Evolutionary conservation across 2,329 filamentous ascomycete genomes (phyloP), one percentile per base, ranked within the genome.

Genomic region (Aspergillus sp.): DNA sequence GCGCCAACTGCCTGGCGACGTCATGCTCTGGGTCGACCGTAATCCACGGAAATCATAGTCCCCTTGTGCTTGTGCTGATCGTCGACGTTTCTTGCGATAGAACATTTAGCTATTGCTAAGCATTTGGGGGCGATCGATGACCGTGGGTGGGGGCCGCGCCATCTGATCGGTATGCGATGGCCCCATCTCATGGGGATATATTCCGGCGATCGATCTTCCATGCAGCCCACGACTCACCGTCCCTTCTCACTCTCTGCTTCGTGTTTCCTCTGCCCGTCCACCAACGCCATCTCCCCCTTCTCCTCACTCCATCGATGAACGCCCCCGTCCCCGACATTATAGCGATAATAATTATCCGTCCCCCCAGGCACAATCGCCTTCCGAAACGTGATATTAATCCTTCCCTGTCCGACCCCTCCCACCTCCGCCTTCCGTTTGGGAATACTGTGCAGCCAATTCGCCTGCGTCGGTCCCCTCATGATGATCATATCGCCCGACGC

Each of bases 271-370:
- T 36, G 12, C 32, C 32, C 14, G 32, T 29, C 49, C 45, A 45
- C 46, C 42, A 26, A 24, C 4, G 66, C 60, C 70, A 73, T 72
- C 50, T 61, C 57, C 52, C 57, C 56, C 32, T 47, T 78, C 51
- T 63, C 72, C 18, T 78, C 79, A 71, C 90, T 81, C 90, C 90
- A 93, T 67, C 81, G 82, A 72, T 86, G 89, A n/a, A 88, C 84
- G 1, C 78, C 81, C 0, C 90, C 90, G 45, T 75, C 82, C 0
- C 90, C 90, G 54, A 93, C 88, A 75, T 94, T 94, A 75, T 94
- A 94, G 69, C 87, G 85, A 73, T 94, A 92, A 73, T 94, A 93
- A 73, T 94, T 94, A 68, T 91, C 87, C 29, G 90, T 93, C 1
- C 90, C 90, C 3, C 80, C 88, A 65, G 84, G 88, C 22, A 90